Conservation (phyloP, 345 rosid genomes). For the Gossypium rotundifolium region DNA sequence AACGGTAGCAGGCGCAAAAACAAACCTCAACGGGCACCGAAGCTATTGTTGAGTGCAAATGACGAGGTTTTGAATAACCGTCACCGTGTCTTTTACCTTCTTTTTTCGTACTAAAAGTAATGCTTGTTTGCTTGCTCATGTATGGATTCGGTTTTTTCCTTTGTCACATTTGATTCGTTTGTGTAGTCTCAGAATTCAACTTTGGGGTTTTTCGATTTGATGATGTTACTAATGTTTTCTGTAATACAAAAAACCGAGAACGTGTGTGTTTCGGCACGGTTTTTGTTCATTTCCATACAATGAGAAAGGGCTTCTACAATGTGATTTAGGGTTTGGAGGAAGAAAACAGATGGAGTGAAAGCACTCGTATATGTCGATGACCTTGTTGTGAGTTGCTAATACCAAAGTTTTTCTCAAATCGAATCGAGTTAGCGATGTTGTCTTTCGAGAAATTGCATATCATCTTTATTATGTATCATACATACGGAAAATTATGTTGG, state of each 20-base stretch:
- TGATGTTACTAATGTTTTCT: no score
- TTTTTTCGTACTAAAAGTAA: background rate
- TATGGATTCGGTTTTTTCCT: conserved; percentile 11
- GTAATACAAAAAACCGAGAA: no score
- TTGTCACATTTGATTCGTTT: background rate
- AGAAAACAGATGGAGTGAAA: no score
- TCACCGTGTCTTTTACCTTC: background rate
- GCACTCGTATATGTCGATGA: no score
- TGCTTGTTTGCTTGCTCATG: conserved; percentile 5
- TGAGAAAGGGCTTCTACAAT: no score
- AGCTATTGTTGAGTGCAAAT: conserved; percentile 64
- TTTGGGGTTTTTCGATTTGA: background rate
- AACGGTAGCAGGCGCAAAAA: conserved; percentile 65
- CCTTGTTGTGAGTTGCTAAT: no score
- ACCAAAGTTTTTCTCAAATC: no score
- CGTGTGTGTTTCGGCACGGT: no score
- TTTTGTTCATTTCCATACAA: no score
- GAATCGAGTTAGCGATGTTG: background rate
- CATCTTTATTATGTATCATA: background rate
- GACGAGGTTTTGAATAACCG: conserved; percentile 28
- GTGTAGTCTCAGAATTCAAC: conserved; percentile 11
- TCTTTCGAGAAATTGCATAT: background rate
- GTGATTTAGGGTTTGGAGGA: no score
- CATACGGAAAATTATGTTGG: background rate
- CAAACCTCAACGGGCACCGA: conserved; percentile 81